Conservation (phyloP, 2,329 filamentous ascomycete species). For the Penicillium sp. region DNA sequence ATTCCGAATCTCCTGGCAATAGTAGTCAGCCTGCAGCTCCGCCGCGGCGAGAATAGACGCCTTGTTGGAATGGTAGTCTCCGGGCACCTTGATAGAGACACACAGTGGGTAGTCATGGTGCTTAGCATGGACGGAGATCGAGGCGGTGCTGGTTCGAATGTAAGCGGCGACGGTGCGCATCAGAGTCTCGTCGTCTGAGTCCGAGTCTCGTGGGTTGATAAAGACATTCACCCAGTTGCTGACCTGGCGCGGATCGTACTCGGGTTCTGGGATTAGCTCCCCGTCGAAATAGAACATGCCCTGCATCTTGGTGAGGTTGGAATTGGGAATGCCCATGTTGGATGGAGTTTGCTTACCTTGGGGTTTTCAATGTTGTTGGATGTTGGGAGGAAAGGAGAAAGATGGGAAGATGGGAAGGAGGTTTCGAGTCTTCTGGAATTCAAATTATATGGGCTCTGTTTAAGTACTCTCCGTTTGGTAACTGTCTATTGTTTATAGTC, state of each 20-base stretch:
- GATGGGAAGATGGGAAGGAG: background rate
- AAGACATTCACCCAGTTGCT: slow-evolving; percentile 9
- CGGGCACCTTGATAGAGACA: slow-evolving; percentile 9
- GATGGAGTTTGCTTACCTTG: background rate
- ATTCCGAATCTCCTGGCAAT: slow-evolving; percentile 6
- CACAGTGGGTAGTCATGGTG: slow-evolving; percentile 4
- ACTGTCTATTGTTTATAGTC: background rate
- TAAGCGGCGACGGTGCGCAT: background rate
- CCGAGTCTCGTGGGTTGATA: background rate
- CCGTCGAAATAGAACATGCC: slow-evolving; percentile 9
- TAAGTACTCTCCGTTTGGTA: background rate
- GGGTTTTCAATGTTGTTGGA: background rate
- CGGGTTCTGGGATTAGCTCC: slow-evolving; percentile 1
- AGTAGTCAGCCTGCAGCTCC: slow-evolving; percentile 6
- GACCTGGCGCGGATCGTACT: slow-evolving; percentile 3
- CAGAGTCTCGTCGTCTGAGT: background rate
- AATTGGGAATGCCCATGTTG: background rate
- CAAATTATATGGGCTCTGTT: background rate
- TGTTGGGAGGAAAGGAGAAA: background rate
- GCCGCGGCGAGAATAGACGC: slow-evolving; percentile 6
- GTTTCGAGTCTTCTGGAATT: background rate
- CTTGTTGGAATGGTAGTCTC: slow-evolving; percentile 6
- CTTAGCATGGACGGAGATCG: background rate
- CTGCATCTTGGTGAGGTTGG: background rate
- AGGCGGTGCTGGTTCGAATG: background rate